Evolutionary conservation across 2,329 filamentous ascomycete species (phyloP).

Genomic region (Grosmannia clavigera): DNA sequence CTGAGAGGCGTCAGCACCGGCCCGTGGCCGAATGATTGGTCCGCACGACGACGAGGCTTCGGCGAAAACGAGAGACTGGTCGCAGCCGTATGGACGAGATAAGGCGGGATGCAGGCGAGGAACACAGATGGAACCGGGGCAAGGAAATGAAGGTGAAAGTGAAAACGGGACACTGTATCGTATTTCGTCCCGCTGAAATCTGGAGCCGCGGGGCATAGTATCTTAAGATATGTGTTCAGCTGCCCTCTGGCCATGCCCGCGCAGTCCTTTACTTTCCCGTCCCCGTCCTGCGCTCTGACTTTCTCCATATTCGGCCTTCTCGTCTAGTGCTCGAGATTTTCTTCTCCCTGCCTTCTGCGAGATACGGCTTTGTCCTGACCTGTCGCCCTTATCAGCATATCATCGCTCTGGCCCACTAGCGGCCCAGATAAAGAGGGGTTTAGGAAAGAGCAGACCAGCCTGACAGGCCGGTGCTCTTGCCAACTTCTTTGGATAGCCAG

Average conservation of each 20-base stretch:
- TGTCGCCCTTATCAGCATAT: background rate
- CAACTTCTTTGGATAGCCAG: background rate
- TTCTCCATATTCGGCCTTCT: background rate
- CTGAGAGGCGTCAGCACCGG: background rate
- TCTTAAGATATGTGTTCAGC: background rate
- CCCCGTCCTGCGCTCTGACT: background rate
- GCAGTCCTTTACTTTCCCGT: background rate
- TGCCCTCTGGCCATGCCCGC: background rate
- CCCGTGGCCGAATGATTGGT: constrained; percentile 13
- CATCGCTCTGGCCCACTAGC: background rate
- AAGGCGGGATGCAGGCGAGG: background rate
- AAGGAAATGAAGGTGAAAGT: background rate
- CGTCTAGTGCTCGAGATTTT: background rate
- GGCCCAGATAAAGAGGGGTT: constrained; percentile 1
- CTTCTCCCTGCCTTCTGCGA: background rate
- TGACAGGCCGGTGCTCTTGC: background rate
- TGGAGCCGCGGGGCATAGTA: background rate
- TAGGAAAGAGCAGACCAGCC: background rate
- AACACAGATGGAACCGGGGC: background rate
- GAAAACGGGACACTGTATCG: background rate
- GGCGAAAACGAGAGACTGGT: background rate
- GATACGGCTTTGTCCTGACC: background rate
- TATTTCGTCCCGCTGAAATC: background rate
- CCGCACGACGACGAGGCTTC: constrained; percentile 4
- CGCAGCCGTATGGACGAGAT: background rate